These are phyloP conservation scores for Adenanthera pavonina DNA, from an alignment of 306 rosid species.

Conservation along the genomic window DNA sequence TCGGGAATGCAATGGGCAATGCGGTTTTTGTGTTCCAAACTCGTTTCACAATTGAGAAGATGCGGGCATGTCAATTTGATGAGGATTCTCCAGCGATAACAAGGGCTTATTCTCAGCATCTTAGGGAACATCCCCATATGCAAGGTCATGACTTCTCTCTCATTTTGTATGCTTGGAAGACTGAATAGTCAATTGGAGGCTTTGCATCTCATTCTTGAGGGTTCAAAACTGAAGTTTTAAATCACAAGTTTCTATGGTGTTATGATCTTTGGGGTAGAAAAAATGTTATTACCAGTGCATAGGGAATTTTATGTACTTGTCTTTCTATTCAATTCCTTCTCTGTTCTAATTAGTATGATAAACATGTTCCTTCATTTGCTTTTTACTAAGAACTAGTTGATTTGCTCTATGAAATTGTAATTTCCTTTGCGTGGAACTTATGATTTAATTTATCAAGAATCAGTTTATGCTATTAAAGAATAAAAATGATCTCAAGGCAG, in stretches of 20 bases:
- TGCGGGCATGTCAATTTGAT: slow-evolving; percentile 47
- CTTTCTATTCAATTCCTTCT: neutral
- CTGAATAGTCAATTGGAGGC: slow-evolving; percentile 54
- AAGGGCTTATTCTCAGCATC: slow-evolving; percentile 66
- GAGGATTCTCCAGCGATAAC: slow-evolving; percentile 55
- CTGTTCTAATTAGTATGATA: slow-evolving; percentile 5
- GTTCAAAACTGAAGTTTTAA: slow-evolving; percentile 25
- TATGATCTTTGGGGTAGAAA: slow-evolving; percentile 25
- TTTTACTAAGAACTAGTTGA: neutral
- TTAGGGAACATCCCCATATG: slow-evolving; percentile 57
- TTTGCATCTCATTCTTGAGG: slow-evolving; percentile 34
- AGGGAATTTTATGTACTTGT: slow-evolving; percentile 33
- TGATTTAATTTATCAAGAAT: slow-evolving; percentile 2
- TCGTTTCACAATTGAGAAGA: slow-evolving; percentile 60
- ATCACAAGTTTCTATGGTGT: slow-evolving; percentile 35
- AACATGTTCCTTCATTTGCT: neutral
- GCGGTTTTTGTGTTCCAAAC: slow-evolving; percentile 96
- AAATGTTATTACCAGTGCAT: slow-evolving; percentile 39
- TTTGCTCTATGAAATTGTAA: neutral
- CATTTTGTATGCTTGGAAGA: slow-evolving; percentile 86
- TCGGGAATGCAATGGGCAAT: slow-evolving; percentile 69
- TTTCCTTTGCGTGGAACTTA: neutral
- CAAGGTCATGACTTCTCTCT: slow-evolving; percentile 83
- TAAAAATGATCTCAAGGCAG: neutral
- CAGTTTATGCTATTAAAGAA: neutral